These are phyloP conservation scores for Trichothecium roseum DNA, from an alignment of 2,329 filamentous ascomycete genomes.

Conservation along the genomic window DNA sequence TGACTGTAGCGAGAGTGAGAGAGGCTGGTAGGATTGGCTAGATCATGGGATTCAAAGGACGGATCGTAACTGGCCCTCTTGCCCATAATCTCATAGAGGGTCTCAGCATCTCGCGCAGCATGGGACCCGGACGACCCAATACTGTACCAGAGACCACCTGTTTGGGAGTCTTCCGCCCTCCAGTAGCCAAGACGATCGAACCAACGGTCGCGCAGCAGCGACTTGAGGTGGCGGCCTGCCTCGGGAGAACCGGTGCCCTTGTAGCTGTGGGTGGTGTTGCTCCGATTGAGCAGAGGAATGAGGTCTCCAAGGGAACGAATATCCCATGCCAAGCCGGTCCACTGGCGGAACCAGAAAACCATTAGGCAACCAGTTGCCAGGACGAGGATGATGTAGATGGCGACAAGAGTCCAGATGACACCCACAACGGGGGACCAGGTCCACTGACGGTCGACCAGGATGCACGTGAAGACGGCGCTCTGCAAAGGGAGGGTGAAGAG, in stretches of 20 bases:
- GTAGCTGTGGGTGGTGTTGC: conserved; percentile 68
- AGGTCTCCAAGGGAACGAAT: conserved; percentile 73
- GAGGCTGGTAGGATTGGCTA: conserved; percentile 8
- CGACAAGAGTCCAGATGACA: conserved; percentile 68
- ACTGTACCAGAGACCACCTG: conserved; percentile 65
- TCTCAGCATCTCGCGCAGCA: conserved; percentile 12
- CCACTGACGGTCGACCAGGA: conserved; percentile 51
- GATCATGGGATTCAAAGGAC: conserved; percentile 19
- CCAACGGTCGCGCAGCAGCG: conserved; percentile 43
- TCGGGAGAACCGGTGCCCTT: conserved; percentile 50
- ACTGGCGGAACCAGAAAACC: conserved; percentile 51
- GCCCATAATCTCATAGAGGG: conserved; percentile 13
- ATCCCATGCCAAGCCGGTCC: conserved; percentile 79
- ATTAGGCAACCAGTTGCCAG: conserved; percentile 42
- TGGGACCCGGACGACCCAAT: conserved; percentile 44
- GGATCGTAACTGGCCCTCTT: conserved; percentile 19
- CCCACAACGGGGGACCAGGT: conserved; percentile 71
- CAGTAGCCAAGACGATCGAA: conserved; percentile 78
- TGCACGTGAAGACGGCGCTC: conserved; percentile 62
- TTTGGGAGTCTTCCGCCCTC: conserved; percentile 53
- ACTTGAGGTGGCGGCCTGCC: conserved; percentile 39
- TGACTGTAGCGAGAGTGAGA: conserved; percentile 40
- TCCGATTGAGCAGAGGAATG: conserved; percentile 65
- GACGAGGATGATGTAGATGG: conserved; percentile 59
- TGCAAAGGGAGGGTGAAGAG: conserved; percentile 75